These are phyloP conservation scores for Rhizopogon vinicolor DNA, from an alignment of 768 basidiomycete genomes.

Conservation along the genomic window DNA sequence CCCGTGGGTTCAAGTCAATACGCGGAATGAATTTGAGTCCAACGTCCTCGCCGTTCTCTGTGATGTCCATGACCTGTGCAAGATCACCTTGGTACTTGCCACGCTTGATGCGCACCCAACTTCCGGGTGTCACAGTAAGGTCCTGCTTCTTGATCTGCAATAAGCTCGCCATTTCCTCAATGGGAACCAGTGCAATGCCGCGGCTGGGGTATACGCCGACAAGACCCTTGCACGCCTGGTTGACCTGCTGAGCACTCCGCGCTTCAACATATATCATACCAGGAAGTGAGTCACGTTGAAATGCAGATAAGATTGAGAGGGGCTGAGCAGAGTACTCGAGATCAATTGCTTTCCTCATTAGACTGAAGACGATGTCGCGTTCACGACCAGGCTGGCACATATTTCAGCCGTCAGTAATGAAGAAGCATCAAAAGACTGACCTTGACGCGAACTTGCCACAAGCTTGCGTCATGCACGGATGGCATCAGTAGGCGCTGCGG, in stretches of 20 bases:
- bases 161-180: slow-evolving; percentile 96
- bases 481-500: slow-evolving; percentile 96
- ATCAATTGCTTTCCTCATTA: slow-evolving; percentile 91
- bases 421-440: slow-evolving; percentile 34
- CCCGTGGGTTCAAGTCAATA: slow-evolving; percentile 91
- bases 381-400: slow-evolving; percentile 76
- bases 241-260: slow-evolving; percentile 79
- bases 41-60: slow-evolving; percentile 90
- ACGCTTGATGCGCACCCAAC: slow-evolving; percentile 93
- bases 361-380: slow-evolving; percentile 87
- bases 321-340: slow-evolving; percentile 74
- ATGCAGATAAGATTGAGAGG: slow-evolving; percentile 86
- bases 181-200: slow-evolving; percentile 82
- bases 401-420: background rate
- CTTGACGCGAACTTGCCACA: slow-evolving; percentile 96
- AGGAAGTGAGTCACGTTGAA: slow-evolving; percentile 91
- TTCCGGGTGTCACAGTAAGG: slow-evolving; percentile 74
- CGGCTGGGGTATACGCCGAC: slow-evolving; percentile 88
- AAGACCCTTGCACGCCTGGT: slow-evolving; percentile 80
- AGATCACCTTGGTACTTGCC: slow-evolving; percentile 94
- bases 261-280: slow-evolving; percentile 98
- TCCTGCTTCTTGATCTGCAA: slow-evolving; percentile 96
- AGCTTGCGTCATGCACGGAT: slow-evolving; percentile 88
- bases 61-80: slow-evolving; percentile 92
- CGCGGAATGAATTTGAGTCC: slow-evolving; percentile 95